Conservation (phyloP, 257 asterid species). For the Eustoma russellianum region DNA sequence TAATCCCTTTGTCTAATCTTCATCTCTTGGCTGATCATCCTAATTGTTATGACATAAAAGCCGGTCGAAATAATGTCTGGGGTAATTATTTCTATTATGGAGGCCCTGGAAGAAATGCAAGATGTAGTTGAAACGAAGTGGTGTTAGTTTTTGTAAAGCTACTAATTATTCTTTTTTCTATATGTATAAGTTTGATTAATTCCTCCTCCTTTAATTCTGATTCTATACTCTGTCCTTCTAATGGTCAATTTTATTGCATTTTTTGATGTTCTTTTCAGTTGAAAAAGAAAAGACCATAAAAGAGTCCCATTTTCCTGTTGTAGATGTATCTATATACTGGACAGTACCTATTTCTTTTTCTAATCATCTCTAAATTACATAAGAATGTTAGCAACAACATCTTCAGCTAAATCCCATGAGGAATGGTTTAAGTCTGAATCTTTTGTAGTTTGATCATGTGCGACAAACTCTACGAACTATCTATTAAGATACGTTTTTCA, state of each 20-base stretch:
- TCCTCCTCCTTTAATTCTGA: constrained; percentile 1
- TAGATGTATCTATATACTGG: too few relatives aligned
- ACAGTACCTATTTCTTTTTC: too few relatives aligned
- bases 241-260: constrained; percentile 9
- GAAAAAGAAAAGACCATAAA: too few relatives aligned
- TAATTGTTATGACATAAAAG: constrained; percentile 61
- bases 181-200: background rate
- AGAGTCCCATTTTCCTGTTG: too few relatives aligned
- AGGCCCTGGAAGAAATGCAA: constrained; percentile 81
- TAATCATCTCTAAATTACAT: too few relatives aligned
- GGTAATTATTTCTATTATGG: constrained; percentile 89
- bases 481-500: too few relatives aligned
- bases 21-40: constrained; percentile 92
- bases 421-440: too few relatives aligned
- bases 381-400: too few relatives aligned
- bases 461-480: too few relatives aligned
- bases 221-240: background rate
- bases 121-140: constrained; percentile 40
- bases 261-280: constrained; percentile 25
- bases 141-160: constrained; percentile 21
- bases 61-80: constrained; percentile 82
- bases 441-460: too few relatives aligned
- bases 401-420: too few relatives aligned
- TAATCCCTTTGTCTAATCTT: constrained; percentile 59
- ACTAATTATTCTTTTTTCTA: constrained; percentile 2